Evolutionary conservation across 129 eudicot species (phyloP), one percentile per base, ranked within the genome.

Genomic region (Pittosporum tobira): DNA sequence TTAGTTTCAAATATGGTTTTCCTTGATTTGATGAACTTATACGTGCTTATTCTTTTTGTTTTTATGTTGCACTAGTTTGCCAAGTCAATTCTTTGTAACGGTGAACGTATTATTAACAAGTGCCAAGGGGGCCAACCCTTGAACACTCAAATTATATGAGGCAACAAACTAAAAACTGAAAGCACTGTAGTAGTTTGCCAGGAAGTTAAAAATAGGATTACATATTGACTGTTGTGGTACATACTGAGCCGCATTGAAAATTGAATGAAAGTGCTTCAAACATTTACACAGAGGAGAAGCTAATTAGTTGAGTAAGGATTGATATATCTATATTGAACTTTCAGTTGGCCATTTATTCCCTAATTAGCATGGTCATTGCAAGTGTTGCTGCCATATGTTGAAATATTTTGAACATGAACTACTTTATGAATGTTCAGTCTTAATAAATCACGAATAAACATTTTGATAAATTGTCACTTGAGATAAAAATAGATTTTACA

Each of bases 1-100:
- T 56, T 34, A n/a, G n/a, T n/a, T 34, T 34, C 40, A 34, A 34
- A 34, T 34, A 6, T 34, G 7, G 40, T 9, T 34, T 34, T 6
- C 11, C 7, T n/a, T 46, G 21, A 46, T 46, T 9, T 46, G 50
- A 48, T 28, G 21, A n/a, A n/a, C 19, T 21, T 37, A 31, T 47
- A 11, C 34, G 26, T 57, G 11, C 28, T 27, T 47, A 18, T 58
- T 36, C 50, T 29, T 57, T 18, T 60, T 43, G 66, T 11, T 28
- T 37, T 18, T 62, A 43, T 4, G 6, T 21, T 59, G 19, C 12
- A n/a, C 18, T 38, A 9, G 25, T 4, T 34, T 34, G 40, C 57
- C 27, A 8, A n/a, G n/a, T n/a, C n/a, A n/a, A n/a, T n/a, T n/a
- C n/a, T n/a, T n/a, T n/a, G n/a, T n/a, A n/a, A n/a, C n/a, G n/a